Evolutionary conservation across 2,329 filamentous ascomycete species (phyloP), one percentile per base, ranked within the genome.

Genomic region (Sporothrix inflata): DNA sequence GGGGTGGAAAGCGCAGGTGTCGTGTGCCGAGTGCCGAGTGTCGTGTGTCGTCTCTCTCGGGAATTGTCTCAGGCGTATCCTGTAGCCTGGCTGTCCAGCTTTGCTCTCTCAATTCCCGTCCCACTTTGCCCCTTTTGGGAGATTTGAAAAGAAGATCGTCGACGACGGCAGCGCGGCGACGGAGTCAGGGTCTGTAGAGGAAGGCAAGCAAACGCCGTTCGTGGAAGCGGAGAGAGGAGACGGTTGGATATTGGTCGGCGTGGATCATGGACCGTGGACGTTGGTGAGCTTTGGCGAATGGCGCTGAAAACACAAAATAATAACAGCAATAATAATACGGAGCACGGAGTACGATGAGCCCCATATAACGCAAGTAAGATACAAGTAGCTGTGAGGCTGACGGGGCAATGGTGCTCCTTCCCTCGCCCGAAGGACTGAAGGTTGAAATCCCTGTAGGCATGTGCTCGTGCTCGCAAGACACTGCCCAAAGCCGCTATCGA

Each of bases 361-460:
- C n/a, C n/a, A n/a, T n/a, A n/a, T n/a, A n/a, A n/a, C n/a, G n/a
- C n/a, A n/a, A n/a, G n/a, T n/a, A n/a, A n/a, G n/a, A n/a, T n/a
- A n/a, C n/a, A n/a, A n/a, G n/a, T n/a, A n/a, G n/a, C n/a, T n/a
- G n/a, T 63, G 57, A 63, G 57, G 57, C 57, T 63, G 57, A 63
- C 49, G n/a, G 47, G 53, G 53, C 53, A 34, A 57, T 34, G 5
- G 30, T 30, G 24, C 14, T 47, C 14, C 45, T 47, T 47, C 24
- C n/a, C 49, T 51, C 49, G 49, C 49, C 49, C 49, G 49, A 51
- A 19, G 51, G 42, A 45, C 11, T 45, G 42, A 11, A 45, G 42
- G 24, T 57, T 19, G 53, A 19, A 30, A 61, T 61, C 57, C 57
- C 57, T 61, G 57, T 61, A 42, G 53, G 34, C 57, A 61, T 61